phyloP scores from a whole-genome alignment of 1,139 yeast species.

The Taphrina confusa region DNA sequence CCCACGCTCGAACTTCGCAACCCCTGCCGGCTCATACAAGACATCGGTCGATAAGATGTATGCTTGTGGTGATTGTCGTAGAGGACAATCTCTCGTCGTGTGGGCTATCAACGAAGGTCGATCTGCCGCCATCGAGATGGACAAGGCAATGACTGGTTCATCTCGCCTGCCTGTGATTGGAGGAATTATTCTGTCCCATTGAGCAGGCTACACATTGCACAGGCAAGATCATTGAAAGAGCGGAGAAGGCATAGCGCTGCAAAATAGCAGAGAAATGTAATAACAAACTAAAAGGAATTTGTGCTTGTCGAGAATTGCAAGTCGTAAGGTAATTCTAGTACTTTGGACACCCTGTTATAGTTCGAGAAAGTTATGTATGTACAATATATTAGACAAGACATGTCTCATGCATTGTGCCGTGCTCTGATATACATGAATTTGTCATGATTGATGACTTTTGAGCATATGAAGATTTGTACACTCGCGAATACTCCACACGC shows the following conservation, averaged over 20 bases:
- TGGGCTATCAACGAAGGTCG: slow-evolving; percentile 99
- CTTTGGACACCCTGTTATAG: too few relatives aligned
- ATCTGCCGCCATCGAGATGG: slow-evolving; percentile 96
- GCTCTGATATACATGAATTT: too few relatives aligned
- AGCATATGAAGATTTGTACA: too few relatives aligned
- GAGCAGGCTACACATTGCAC: neutral
- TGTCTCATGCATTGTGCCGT: too few relatives aligned
- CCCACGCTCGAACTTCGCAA: slow-evolving; percentile 81
- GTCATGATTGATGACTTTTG: too few relatives aligned
- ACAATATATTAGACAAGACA: too few relatives aligned
- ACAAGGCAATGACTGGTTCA: slow-evolving; percentile 70
- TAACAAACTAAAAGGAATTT: neutral
- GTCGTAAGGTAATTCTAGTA: too few relatives aligned
- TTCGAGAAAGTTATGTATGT: too few relatives aligned
- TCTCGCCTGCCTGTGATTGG: slow-evolving; percentile 93
- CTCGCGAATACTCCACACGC: too few relatives aligned
- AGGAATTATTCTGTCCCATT: slow-evolving; percentile 52
- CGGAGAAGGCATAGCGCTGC: neutral
- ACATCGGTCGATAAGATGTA: slow-evolving; percentile 70
- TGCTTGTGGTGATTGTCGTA: slow-evolving; percentile 98
- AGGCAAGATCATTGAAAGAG: neutral
- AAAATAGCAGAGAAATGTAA: neutral
- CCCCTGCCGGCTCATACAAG: slow-evolving; percentile 60
- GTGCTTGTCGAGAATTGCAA: too few relatives aligned
- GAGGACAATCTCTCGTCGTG: slow-evolving; percentile 96